These are phyloP conservation scores for Glebionis coronaria DNA, from an alignment of 129 eudicot genomes.

Conservation along the genomic window DNA sequence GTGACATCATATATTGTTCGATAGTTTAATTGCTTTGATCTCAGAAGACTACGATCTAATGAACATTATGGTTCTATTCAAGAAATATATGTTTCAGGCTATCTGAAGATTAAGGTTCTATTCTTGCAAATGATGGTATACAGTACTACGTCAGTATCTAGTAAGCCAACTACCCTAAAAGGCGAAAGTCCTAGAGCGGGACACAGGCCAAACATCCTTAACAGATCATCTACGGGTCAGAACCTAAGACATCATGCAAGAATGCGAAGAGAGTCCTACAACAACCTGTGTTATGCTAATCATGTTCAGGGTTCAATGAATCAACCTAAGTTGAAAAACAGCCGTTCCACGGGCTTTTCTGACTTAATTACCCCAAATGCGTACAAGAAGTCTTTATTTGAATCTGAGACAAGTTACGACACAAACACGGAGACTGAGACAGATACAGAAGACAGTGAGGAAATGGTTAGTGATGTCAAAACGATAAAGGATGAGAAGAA, in stretches of 20 bases:
- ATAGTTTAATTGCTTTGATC: constrained; percentile 21
- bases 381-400: constrained; percentile 40
- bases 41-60: constrained; percentile 22
- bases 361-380: constrained; percentile 47
- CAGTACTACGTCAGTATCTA: constrained; percentile 34
- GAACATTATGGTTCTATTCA: constrained; percentile 7
- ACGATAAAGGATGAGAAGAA: constrained; percentile 33
- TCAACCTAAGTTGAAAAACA: constrained; percentile 45
- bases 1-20: constrained; percentile 30
- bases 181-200: constrained; percentile 28
- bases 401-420: constrained; percentile 39
- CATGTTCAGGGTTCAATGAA: constrained; percentile 35
- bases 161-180: constrained; percentile 36
- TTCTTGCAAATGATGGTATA: constrained; percentile 45
- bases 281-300: constrained; percentile 43
- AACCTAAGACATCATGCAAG: constrained; percentile 35
- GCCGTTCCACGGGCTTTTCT: constrained; percentile 54
- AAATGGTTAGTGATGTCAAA: constrained; percentile 19
- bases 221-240: constrained; percentile 48
- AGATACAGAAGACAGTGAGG: constrained; percentile 21
- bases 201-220: constrained; percentile 25
- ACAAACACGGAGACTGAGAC: constrained; percentile 30
- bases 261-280: constrained; percentile 58
- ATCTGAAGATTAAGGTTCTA: constrained; percentile 15
- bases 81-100: constrained; percentile 24